Evolutionary conservation across 768 basidiomycete genomes (phyloP).

Genomic region (Suillus decipiens): DNA sequence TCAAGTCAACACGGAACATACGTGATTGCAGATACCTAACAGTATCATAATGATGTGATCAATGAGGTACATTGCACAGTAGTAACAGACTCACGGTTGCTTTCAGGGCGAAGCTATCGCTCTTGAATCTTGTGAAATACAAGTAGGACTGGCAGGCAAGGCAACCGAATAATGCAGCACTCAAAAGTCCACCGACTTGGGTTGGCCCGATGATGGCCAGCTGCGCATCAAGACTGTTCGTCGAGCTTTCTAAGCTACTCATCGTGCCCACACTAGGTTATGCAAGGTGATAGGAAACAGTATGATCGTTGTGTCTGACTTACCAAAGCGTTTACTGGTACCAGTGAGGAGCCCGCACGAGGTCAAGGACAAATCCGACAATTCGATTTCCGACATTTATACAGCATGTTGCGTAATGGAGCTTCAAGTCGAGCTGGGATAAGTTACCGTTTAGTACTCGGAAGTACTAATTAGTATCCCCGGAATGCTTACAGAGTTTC

Average conservation of each 20-base stretch:
- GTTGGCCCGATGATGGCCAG: constrained; percentile 14
- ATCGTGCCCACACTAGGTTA: not conserved
- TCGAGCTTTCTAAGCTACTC: not conserved
- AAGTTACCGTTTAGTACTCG: too few relatives aligned
- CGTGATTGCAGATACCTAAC: constrained; percentile 10
- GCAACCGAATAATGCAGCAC: constrained; percentile 17
- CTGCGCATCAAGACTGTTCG: not conserved
- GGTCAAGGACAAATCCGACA: not conserved
- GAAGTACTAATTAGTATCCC: too few relatives aligned
- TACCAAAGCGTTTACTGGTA: not conserved
- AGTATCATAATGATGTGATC: not conserved
- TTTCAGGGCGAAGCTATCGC: constrained; percentile 11
- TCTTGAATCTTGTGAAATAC: constrained; percentile 16
- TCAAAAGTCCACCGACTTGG: constrained; percentile 16
- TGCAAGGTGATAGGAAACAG: not conserved
- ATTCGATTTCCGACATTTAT: not conserved
- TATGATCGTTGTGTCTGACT: not conserved
- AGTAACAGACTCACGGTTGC: not conserved
- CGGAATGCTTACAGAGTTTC: too few relatives aligned
- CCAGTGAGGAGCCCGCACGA: not conserved
- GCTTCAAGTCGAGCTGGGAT: too few relatives aligned
- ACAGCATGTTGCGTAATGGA: too few relatives aligned
- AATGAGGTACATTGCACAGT: not conserved
- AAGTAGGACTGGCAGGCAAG: constrained; percentile 15
- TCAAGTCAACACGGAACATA: not conserved